A percentile compares a stretch with the other conserved stretches of the same genome.
Evolutionary conservation across 2,329 filamentous ascomycete species (phyloP).

Genomic region (Periglandula ipomoeae): DNA sequence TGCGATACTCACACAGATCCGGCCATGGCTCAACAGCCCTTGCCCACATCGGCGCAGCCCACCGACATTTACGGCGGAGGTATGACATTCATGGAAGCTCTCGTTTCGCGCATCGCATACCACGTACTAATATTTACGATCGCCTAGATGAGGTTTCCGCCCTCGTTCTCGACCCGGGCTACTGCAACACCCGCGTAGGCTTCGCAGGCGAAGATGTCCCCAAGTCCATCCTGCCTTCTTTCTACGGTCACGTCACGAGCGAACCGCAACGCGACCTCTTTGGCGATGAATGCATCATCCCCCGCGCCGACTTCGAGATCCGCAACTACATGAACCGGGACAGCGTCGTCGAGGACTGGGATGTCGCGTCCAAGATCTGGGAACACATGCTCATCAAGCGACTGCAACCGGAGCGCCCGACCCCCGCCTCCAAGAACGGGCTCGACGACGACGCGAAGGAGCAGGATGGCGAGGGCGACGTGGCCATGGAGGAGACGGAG

Average conservation of each 20-base stretch:
- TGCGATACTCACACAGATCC: conserved; percentile 5
- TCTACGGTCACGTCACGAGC: conserved; percentile 59
- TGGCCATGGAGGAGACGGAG: conserved; percentile 45
- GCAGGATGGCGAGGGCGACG: conserved; percentile 52
- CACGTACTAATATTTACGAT: conserved; percentile 6
- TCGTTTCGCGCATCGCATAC: neutral
- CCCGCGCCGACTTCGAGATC: conserved; percentile 68
- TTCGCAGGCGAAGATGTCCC: conserved; percentile 97
- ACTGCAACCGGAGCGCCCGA: conserved; percentile 67
- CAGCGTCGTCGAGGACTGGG: conserved; percentile 93
- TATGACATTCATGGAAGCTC: conserved; percentile 20
- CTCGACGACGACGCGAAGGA: conserved; percentile 59
- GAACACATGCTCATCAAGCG: conserved; percentile 85
- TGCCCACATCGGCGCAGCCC: conserved; percentile 47
- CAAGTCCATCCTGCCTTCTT: conserved; percentile 85
- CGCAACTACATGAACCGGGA: conserved; percentile 87
- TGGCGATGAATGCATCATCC: conserved; percentile 83
- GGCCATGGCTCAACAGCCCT: conserved; percentile 46
- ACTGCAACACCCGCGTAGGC: conserved; percentile 81
- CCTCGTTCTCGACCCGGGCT: conserved; percentile 91
- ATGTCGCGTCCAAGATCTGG: conserved; percentile 81
- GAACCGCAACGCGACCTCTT: conserved; percentile 53
- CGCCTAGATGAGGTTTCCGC: conserved; percentile 86
- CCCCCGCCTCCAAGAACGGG: conserved; percentile 64
- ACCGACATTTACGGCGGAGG: conserved; percentile 57